Evolutionary conservation across 495 filamentous ascomycete genomes (phyloP), one percentile per base, ranked within the genome.

Genomic region (Hypoxylon subgilvum): DNA sequence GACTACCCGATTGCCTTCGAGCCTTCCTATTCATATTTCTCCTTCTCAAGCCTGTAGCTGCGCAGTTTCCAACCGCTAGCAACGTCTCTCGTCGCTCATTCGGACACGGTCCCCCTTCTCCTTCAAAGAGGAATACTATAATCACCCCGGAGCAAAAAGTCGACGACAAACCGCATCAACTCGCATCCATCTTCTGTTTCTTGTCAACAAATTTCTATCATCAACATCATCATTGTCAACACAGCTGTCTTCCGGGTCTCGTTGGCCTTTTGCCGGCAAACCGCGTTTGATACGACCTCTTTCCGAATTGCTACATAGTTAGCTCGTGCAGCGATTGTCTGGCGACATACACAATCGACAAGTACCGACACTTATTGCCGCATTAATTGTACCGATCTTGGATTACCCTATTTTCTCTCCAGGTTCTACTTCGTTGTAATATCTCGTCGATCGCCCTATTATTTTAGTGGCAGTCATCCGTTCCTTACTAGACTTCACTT

Each of bases 1-100:
- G 9, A 23, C 21, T 22, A 7, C 44, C 28, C n/a, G n/a, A n/a
- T n/a, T n/a, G n/a, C n/a, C 44, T 38, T 50, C 52, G 53, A 61
- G 43, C 30, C 43, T 58, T 41, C 41, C 52, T 61, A 42, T 59
- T 71, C 68, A 60, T 70, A 61, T 57, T 65, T 65, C 62, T 68
- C 60, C 68, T 75, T 69, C 13, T 72, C 71, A 65, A 66, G 58
- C 57, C 60, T 56, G n/a, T n/a, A 68, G 63, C 47, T 61, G 63
- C 55, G 41, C 56, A 61, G 61, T 60, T 65, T 48, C 55, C 22
- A 42, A 45, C 48, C 52, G 30, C 62, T 51, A 41, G 45, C 34
- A 17, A 8, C 31, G 36, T 39, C 63, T 43, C 27, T 41, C 42
- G 44, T 59, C 61, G 43, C 57, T 70, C 61, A 54, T 70, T 70